phyloP scores from a whole-genome alignment of 352 stramenopile genomes.

The Globisporangium uncinulatum region DNA sequence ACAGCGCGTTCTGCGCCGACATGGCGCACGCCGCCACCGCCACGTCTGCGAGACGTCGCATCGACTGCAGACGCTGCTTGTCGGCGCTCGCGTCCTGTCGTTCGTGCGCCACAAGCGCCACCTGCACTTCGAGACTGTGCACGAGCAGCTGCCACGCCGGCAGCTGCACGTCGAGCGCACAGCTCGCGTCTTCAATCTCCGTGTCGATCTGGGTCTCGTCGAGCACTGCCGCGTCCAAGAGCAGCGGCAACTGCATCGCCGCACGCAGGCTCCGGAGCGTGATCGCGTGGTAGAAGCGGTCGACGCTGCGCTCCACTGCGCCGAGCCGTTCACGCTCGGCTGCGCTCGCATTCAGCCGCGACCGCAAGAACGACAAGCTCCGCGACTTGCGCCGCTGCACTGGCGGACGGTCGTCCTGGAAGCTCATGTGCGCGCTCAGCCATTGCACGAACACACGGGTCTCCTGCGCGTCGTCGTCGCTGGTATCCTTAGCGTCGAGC shows the following conservation, averaged over 20 bases:
- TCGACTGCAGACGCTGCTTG: constrained; percentile 43
- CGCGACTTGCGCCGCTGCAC: constrained; percentile 35
- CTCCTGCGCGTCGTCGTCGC: constrained; percentile 22
- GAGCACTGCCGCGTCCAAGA: constrained; percentile 30
- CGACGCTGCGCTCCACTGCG: constrained; percentile 32
- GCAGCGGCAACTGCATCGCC: constrained; percentile 41
- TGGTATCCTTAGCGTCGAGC: constrained; percentile 16
- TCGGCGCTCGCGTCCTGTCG: constrained; percentile 27
- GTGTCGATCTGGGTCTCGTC: constrained; percentile 45
- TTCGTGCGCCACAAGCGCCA: constrained; percentile 42
- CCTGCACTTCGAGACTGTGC: constrained; percentile 52
- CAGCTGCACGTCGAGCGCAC: constrained; percentile 31
- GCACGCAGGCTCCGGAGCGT: constrained; percentile 37
- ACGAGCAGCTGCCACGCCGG: constrained; percentile 53
- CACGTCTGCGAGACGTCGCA: constrained; percentile 46
- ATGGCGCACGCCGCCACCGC: constrained; percentile 33
- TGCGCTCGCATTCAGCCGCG: constrained; percentile 29
- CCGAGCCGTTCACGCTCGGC: constrained; percentile 25
- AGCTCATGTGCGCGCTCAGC: constrained; percentile 48
- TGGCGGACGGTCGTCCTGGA: constrained; percentile 31
- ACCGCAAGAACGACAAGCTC: constrained; percentile 30
- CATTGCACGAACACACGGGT: constrained; percentile 36
- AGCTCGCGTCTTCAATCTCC: constrained; percentile 45
- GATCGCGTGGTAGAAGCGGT: constrained; percentile 53
- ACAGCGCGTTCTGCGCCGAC: constrained; percentile 32